These are phyloP conservation scores for Zygosaccharomyces pseudorouxii DNA, from an alignment of 805 yeast species.

Conservation along the genomic window DNA sequence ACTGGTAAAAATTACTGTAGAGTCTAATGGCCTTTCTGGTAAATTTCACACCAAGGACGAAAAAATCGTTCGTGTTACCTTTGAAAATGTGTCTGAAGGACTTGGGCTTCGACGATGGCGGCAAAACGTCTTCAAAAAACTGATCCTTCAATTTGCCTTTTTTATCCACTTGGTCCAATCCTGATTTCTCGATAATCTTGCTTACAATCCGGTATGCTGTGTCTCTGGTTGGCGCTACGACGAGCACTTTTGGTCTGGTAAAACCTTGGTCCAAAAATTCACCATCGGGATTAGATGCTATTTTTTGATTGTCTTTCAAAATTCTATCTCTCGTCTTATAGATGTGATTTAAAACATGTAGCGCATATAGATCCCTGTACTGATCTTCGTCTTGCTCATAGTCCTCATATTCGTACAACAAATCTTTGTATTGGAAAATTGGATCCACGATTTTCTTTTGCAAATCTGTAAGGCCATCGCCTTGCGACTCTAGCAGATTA, in stretches of 20 bases:
- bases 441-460: constrained; percentile 58
- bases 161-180: constrained; percentile 74
- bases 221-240: constrained; percentile 80
- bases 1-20: constrained; percentile 75
- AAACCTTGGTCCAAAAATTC: constrained; percentile 91
- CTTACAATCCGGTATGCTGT: constrained; percentile 66
- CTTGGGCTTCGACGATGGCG: constrained; percentile 59
- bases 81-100: constrained; percentile 76
- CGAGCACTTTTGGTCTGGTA: constrained; percentile 83
- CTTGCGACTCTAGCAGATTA: constrained; percentile 23
- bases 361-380: constrained; percentile 57
- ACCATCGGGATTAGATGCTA: constrained; percentile 43
- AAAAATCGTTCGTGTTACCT: constrained; percentile 90
- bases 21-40: constrained; percentile 83
- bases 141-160: constrained; percentile 68
- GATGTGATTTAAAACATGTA: constrained; percentile 80
- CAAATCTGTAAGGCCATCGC: constrained; percentile 35
- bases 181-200: constrained; percentile 56
- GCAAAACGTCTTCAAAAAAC: constrained; percentile 50
- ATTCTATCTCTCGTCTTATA: constrained; percentile 83
- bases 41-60: constrained; percentile 84
- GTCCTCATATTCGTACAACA: constrained; percentile 53
- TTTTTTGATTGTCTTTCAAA: constrained; percentile 64
- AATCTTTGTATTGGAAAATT: constrained; percentile 67
- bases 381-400: constrained; percentile 43